phyloP scores from a whole-genome alignment of 352 stramenopile species.

The Pythium sp. region DNA sequence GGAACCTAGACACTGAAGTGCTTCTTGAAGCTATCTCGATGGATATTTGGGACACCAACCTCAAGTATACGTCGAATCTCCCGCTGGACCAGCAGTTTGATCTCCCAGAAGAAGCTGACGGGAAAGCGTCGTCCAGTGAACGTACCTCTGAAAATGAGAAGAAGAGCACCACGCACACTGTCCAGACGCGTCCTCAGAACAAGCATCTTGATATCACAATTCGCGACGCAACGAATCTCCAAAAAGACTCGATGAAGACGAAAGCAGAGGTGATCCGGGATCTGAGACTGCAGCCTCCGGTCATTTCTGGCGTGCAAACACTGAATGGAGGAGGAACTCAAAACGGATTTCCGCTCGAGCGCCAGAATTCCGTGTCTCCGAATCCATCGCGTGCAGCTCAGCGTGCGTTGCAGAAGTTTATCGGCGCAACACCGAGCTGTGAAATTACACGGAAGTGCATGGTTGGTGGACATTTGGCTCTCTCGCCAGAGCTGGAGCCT shows the following conservation, averaged over 20 bases:
- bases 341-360: slow-evolving; percentile 12
- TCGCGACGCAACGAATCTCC: not conserved
- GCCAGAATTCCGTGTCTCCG: slow-evolving; percentile 48
- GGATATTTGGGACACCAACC: slow-evolving; percentile 80
- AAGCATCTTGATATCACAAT: slow-evolving; percentile 2
- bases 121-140: not conserved
- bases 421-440: slow-evolving; percentile 68
- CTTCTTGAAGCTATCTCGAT: slow-evolving; percentile 84
- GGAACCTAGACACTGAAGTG: slow-evolving; percentile 68
- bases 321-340: not conserved
- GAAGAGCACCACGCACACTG: slow-evolving; percentile 1
- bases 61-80: slow-evolving; percentile 84
- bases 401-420: slow-evolving; percentile 63
- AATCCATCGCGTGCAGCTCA: slow-evolving; percentile 49
- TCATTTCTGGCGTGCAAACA: not conserved
- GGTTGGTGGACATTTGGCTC: slow-evolving; percentile 58
- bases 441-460: slow-evolving; percentile 74
- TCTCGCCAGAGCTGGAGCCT: slow-evolving; percentile 60
- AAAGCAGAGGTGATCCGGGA: slow-evolving; percentile 19
- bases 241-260: slow-evolving; percentile 10
- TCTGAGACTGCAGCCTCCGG: slow-evolving; percentile 12
- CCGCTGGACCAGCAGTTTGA: slow-evolving; percentile 64
- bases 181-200: slow-evolving; percentile 4
- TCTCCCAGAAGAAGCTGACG: slow-evolving; percentile 34
- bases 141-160: not conserved